Base-by-base conservation (phyloP, 1,139 yeast genomes). In the Zygosaccharomyces pseudobailii region DNA sequence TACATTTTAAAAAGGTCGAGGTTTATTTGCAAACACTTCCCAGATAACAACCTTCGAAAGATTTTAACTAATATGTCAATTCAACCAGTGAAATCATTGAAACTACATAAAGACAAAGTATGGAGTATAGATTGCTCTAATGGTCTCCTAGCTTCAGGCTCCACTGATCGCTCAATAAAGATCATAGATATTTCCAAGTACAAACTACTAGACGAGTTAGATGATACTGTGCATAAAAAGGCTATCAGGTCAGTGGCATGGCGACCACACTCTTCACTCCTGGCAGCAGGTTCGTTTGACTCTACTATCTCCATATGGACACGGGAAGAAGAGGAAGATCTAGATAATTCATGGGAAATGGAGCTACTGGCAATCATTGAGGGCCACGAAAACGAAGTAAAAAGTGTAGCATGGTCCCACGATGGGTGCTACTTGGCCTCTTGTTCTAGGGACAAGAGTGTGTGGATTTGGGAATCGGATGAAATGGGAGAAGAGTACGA, bases 391-490 rank as follows among this genome's bases (percentile, higher is more conserved):
- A 90, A 89, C 66, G 99, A 92, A 63, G 87, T 92, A 54, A 92
- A 92, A 65, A 71, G 89, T 21, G 94, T 92, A 1, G 82, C 84
- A 6, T 92, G 98, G 98, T 87, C 95, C 34, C 69, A 72, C 39
- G 79, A 80, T 49, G 97, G 97, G 0, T 72, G 71, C 41, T 80
- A 78, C 47, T 69, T 92, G 42, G 97, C 97, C 0, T 83, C 96
- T 1, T 92, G 98, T 64, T 89, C 97, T 0, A 75, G 99, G 60
- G 99, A 92, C 63, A 94, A 94, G 66, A 84, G 95, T 22, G 85
- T 90, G 4, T 92, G 99, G 99, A 80, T 92, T 35, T 92, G 99
- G 98, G 98, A 92, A 65, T 86, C 96, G 4, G 97, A 90, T 65
- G 96, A 88, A 50, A 76, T 84, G 41, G 85, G 89, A 55, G 98